Base-by-base conservation (phyloP, 2,329 filamentous ascomycete species). In the Parastagonospora avenae region DNA sequence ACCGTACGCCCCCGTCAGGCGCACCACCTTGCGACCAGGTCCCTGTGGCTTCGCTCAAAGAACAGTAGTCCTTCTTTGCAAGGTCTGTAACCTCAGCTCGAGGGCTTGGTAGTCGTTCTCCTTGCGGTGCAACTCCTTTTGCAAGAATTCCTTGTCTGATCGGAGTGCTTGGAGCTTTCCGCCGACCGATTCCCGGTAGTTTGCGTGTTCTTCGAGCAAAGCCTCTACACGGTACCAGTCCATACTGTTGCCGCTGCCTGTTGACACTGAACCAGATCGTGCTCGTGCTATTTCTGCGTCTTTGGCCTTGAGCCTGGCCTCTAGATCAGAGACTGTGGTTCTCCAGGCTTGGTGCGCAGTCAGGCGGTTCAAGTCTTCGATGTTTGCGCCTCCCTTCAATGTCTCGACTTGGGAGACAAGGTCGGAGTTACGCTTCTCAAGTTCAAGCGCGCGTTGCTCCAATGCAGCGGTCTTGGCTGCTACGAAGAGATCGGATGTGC, bases 361-460 rank as follows among this genome's bases (percentile, higher is more conserved):
- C 44, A 67, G 40, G 24, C 66, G 59, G 55, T 72, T 73, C 29
- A 74, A 46, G 29, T 68, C 63, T 36, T 72, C 68, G 50, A 72
- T 64, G 43, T 47, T 62, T 7, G 62, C 55, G 6, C 66, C 63
- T 12, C 63, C 60, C 38, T 60, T 68, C 27, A 72, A 57, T 3
- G 52, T 55, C 37, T 62, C 60, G n/a, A 73, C 53, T 35, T 75
- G 67, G 5, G 50, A 30, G 2, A 70, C 52, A 2, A 76, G 62
- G 41, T 75, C 71, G 8, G 66, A 59, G 53, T 77, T 77, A 2
- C 71, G 60, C 55, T 70, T 69, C 51, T 78, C 76, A 2, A 77
- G 59, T 51, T 77, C 76, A 12, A 78, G 67, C 11, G 71, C 71
- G 11, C 75, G 67, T 45, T 78, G 75, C 54, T 78, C 74, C 30